phyloP scores from a whole-genome alignment of 306 rosid genomes.

The Comarum palustre region DNA sequence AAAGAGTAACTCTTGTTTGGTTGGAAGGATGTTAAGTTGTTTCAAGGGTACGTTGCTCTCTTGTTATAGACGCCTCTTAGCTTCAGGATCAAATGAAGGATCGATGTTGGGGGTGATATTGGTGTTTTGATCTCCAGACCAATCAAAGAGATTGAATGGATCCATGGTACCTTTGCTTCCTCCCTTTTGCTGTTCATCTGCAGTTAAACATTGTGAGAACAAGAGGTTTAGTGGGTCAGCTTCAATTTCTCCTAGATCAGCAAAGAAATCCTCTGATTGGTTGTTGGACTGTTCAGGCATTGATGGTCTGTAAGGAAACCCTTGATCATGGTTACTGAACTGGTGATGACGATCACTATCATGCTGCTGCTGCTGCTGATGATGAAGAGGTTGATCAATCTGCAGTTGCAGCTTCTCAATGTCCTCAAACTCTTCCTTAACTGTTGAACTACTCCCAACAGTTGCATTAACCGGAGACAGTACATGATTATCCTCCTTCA shows the following conservation, averaged over 20 bases:
- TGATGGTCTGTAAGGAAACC: constrained; percentile 46
- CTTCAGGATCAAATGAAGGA: constrained; percentile 21
- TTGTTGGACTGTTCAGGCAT: constrained; percentile 20
- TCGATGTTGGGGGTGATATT: constrained; percentile 13
- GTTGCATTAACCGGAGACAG: constrained; percentile 15
- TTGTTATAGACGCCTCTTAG: constrained; percentile 47
- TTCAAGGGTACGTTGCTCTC: not conserved
- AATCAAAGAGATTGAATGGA: constrained; percentile 68
- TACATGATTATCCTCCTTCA: constrained; percentile 23
- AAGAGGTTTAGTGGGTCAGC: constrained; percentile 57
- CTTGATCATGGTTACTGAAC: constrained; percentile 31
- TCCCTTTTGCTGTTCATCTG: constrained; percentile 36
- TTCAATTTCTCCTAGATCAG: constrained; percentile 68
- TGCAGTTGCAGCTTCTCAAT: constrained; percentile 40
- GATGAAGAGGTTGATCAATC: constrained; percentile 32
- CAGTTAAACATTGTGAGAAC: constrained; percentile 50
- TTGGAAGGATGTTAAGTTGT: not conserved
- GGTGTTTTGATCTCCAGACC: constrained; percentile 39
- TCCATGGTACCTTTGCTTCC: constrained; percentile 35
- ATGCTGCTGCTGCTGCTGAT: constrained; percentile 37
- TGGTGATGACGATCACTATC: constrained; percentile 32
- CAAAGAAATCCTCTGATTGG: constrained; percentile 56
- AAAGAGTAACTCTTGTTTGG: constrained; percentile 4
- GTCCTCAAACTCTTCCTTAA: constrained; percentile 57
- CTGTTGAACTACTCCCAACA: constrained; percentile 27